phyloP scores from a whole-genome alignment of 2,329 filamentous ascomycete species.

The Xylariaceae sp. region DNA sequence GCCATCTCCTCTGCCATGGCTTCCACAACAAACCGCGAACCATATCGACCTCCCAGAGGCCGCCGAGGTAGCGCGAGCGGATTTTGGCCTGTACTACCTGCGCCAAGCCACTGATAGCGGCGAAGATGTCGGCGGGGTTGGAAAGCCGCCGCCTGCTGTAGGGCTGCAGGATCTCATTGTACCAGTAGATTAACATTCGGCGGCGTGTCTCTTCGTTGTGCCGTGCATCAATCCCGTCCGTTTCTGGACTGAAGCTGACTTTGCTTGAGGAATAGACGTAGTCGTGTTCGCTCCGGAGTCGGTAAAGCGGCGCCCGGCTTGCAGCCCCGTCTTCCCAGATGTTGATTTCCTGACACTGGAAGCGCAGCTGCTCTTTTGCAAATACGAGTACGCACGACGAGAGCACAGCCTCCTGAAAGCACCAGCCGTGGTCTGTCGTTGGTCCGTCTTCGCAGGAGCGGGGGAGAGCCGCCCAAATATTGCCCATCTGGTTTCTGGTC shows the following conservation, averaged over 20 bases:
- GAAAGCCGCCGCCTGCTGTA: conserved; percentile 25
- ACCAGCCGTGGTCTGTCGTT: conserved; percentile 28
- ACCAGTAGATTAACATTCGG: conserved; percentile 27
- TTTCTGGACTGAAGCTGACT: not conserved
- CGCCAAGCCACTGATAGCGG: conserved; percentile 29
- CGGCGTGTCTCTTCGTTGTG: not conserved
- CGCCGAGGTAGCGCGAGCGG: conserved; percentile 32
- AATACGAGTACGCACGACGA: conserved; percentile 28
- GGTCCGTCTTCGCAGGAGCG: conserved; percentile 13
- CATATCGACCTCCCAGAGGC: conserved; percentile 35
- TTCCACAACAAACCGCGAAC: conserved; percentile 31
- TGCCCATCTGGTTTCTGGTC: conserved; percentile 9
- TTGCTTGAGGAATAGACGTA: not conserved
- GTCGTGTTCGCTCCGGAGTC: not conserved
- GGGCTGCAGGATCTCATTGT: conserved; percentile 17
- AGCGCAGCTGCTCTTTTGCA: conserved; percentile 23
- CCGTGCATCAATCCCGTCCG: not conserved
- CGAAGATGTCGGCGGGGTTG: conserved; percentile 31
- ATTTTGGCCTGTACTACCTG: conserved; percentile 23
- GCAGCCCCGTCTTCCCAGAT: conserved; percentile 25
- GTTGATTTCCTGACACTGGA: conserved; percentile 23
- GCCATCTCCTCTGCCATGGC: conserved; percentile 5
- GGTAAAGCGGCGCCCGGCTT: not conserved
- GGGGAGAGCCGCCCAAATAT: conserved; percentile 20
- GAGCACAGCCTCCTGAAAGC: conserved; percentile 32